Evolutionary conservation across 2,329 filamentous ascomycete species (phyloP).

Genomic region (Cladosporium sp.): DNA sequence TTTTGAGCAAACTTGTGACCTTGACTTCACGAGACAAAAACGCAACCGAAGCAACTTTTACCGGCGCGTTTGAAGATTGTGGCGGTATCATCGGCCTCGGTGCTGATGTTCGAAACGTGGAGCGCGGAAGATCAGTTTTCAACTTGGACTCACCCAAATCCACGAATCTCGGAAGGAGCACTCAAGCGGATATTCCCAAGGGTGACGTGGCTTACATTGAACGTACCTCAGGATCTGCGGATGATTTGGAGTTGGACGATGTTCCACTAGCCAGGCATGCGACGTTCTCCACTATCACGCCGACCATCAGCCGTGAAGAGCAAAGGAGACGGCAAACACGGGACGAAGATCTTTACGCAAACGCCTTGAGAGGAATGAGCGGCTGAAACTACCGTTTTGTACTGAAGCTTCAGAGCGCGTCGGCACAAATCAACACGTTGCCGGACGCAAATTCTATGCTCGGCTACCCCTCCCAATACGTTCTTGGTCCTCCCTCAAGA

Average conservation of each 20-base stretch:
- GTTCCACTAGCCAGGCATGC: neutral
- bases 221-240: slow-evolving; percentile 1
- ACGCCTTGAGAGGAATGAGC: slow-evolving; percentile 1
- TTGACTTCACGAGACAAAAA: slow-evolving; percentile 10
- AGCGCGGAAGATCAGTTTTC: neutral
- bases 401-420: too few species aligned
- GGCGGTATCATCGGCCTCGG: neutral
- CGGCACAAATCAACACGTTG: too few species aligned
- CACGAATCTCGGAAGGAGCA: neutral
- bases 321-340: neutral
- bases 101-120: neutral
- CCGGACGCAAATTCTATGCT: too few species aligned
- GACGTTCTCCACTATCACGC: neutral
- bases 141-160: neutral
- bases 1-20: slow-evolving; percentile 22
- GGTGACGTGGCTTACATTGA: slow-evolving; percentile 6
- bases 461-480: too few species aligned
- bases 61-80: slow-evolving; percentile 10
- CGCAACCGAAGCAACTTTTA: neutral
- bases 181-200: neutral
- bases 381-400: neutral
- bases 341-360: slow-evolving; percentile 9
- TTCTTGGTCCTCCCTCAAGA: too few species aligned
- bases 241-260: neutral
- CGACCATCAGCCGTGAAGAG: neutral